These are phyloP conservation scores for Porosira glacialis DNA, from an alignment of 352 stramenopile genomes.

Conservation along the genomic window DNA sequence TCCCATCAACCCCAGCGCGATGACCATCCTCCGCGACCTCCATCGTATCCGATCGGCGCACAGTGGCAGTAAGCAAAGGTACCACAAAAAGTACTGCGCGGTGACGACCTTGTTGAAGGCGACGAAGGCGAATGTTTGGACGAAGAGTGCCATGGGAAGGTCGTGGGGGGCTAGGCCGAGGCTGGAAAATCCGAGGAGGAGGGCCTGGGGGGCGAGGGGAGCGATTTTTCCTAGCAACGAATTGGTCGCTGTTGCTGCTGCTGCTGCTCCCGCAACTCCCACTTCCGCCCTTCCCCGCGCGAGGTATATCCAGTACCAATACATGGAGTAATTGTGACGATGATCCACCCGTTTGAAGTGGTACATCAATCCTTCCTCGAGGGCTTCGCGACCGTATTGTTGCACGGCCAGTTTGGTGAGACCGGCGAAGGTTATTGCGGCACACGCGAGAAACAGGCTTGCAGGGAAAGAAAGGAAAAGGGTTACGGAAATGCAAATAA, in stretches of 20 bases:
- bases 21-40: slow-evolving; percentile 30
- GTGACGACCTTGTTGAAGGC: slow-evolving; percentile 94
- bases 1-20: slow-evolving; percentile 35
- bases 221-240: slow-evolving; percentile 38
- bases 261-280: neutral
- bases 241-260: slow-evolving; percentile 4
- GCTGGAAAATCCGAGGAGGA: slow-evolving; percentile 76
- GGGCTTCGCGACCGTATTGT: slow-evolving; percentile 88
- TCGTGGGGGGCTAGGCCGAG: slow-evolving; percentile 78
- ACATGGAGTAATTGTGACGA: slow-evolving; percentile 99
- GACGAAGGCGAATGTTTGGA: slow-evolving; percentile 98
- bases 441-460: slow-evolving; percentile 86
- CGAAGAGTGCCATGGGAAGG: slow-evolving; percentile 91
- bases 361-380: slow-evolving; percentile 97
- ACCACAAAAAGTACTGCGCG: slow-evolving; percentile 98
- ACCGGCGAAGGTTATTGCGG: slow-evolving; percentile 84
- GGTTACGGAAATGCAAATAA: too few relatives aligned
- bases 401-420: slow-evolving; percentile 85
- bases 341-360: slow-evolving; percentile 97
- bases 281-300: slow-evolving; percentile 30
- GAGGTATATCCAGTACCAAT: slow-evolving; percentile 99
- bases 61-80: slow-evolving; percentile 83
- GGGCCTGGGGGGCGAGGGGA: slow-evolving; percentile 75
- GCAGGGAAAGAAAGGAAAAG: too few relatives aligned
- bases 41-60: slow-evolving; percentile 59